Evolutionary conservation across 2,329 filamentous ascomycete species (phyloP), one percentile per base, ranked within the genome.

Genomic region (Colletotrichum tropicicola): DNA sequence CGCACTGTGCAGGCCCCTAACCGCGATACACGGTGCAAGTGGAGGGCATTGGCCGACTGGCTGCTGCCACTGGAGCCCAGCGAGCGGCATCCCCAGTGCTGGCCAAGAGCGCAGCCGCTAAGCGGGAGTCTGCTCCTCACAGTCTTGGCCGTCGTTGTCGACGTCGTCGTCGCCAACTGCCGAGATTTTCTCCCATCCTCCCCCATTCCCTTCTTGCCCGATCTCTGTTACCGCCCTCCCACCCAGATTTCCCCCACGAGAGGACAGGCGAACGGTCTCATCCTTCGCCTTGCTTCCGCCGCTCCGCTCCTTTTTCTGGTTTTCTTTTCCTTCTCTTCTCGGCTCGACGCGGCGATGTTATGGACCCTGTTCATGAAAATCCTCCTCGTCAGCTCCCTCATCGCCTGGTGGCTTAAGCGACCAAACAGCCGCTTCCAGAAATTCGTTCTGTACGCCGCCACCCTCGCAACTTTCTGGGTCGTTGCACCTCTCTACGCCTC

Each of bases 371-470:
- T 59, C 28, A 59, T 65, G 49, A 68, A 67, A 68, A 53, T 68
- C 37, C 60, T 68, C 56, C 52, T 68, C 55, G 47, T 68, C 56
- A 60, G 55, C 65, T 68, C 53, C 60, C 67, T 68, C 60, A 51
- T 65, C 65, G 65, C 67, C 41, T 68, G 67, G 67, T 68, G 67
- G 67, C 53, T 65, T 65, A 68, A 67, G 48, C 56, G 56, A 52
- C 67, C 60, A 27, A 45, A 32, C 35, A 61, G 41, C 41, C 66
- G 57, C 23, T 51, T 65, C 43, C 57, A 68, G 52, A 68, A 60
- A 28, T 55, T 65, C 41, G 53, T 68, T 15, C 60, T 65, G 35
- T 55, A 37, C 43, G 43, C 51, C 52, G 65, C 61, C 28, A 65
- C 65, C 21, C 44, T 65, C n/a, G 59, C 61, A 41, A 66, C 65